These are phyloP conservation scores for Condylostoma magnum DNA, from an alignment of 169 alveolate genomes.

Conservation along the genomic window DNA sequence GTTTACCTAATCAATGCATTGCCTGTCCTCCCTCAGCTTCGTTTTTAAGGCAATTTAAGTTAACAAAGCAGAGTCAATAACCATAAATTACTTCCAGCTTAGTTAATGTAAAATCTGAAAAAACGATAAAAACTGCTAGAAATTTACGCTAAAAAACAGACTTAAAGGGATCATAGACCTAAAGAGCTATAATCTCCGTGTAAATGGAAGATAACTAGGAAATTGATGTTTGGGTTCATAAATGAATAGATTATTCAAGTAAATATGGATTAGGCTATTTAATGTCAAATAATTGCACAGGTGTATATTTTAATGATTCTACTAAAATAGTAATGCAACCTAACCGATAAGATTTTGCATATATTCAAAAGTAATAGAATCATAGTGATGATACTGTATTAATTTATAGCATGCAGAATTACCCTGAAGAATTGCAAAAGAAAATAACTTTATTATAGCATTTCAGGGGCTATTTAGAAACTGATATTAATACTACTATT, in stretches of 20 bases:
- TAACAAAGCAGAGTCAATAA: neutral
- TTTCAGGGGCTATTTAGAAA: conserved; percentile 69
- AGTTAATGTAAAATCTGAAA: neutral
- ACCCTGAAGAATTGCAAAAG: conserved; percentile 63
- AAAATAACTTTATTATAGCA: conserved; percentile 72
- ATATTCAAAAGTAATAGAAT: conserved; percentile 60
- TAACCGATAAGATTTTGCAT: conserved; percentile 58
- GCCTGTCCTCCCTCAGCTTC: conserved; percentile 79
- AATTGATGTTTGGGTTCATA: conserved; percentile 65
- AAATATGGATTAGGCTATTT: conserved; percentile 87
- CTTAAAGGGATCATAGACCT: neutral
- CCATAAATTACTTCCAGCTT: no score
- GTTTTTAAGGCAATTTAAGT: conserved; percentile 48
- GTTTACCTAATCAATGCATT: conserved; percentile 61
- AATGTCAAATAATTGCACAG: conserved; percentile 73
- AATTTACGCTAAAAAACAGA: neutral
- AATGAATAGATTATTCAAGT: conserved; percentile 71
- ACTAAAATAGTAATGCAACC: conserved; percentile 66
- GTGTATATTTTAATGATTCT: conserved; percentile 87
- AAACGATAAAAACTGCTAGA: neutral
- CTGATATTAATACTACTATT: conserved; percentile 30
- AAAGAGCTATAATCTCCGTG: neutral
- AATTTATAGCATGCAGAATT: conserved; percentile 44
- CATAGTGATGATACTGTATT: conserved; percentile 58
- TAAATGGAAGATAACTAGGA: conserved; percentile 14